A percentile compares a stretch with the other conserved stretches of the same genome.
Evolutionary conservation across 2,329 filamentous ascomycete species (phyloP).

Genomic region (Pseudonectria buxi): DNA sequence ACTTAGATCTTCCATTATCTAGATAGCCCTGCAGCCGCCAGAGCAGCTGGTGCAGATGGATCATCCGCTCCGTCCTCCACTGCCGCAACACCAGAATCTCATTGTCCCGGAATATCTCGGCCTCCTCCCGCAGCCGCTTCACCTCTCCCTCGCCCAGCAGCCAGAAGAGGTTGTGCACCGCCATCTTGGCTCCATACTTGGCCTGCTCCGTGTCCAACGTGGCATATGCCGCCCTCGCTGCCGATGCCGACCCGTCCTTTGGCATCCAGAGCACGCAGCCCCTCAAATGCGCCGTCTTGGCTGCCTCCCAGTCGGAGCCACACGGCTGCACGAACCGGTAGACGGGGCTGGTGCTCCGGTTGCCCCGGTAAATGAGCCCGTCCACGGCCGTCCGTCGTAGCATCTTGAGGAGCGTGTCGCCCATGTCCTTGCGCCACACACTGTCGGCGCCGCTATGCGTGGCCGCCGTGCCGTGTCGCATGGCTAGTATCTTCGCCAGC

Average conservation of each 20-base stretch:
- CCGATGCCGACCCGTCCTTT: constrained; percentile 20
- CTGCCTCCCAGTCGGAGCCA: constrained; percentile 35
- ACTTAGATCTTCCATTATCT: neutral
- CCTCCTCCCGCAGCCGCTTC: constrained; percentile 29
- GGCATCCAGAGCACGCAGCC: constrained; percentile 41
- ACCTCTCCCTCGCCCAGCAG: constrained; percentile 45
- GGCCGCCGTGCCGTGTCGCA: constrained; percentile 23
- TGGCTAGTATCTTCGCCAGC: constrained; percentile 9
- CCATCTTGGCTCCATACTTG: constrained; percentile 31
- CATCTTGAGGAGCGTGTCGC: constrained; percentile 41
- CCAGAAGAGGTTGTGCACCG: constrained; percentile 45
- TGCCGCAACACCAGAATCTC: constrained; percentile 37
- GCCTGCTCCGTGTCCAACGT: constrained; percentile 35
- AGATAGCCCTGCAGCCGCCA: constrained; percentile 56
- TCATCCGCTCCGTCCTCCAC: constrained; percentile 32
- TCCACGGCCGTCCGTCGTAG: constrained; percentile 42
- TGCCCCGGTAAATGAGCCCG: constrained; percentile 30
- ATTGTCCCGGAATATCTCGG: constrained; percentile 28
- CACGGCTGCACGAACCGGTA: constrained; percentile 36
- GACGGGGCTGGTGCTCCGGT: constrained; percentile 8
- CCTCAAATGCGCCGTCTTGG: constrained; percentile 31
- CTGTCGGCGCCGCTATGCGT: constrained; percentile 2
- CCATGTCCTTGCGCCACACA: constrained; percentile 47
- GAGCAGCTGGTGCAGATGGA: constrained; percentile 41
- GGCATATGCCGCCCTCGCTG: constrained; percentile 33